Evolutionary conservation across 192 early-diverging fungal species (phyloP).

Genomic region (Podila horticola): DNA sequence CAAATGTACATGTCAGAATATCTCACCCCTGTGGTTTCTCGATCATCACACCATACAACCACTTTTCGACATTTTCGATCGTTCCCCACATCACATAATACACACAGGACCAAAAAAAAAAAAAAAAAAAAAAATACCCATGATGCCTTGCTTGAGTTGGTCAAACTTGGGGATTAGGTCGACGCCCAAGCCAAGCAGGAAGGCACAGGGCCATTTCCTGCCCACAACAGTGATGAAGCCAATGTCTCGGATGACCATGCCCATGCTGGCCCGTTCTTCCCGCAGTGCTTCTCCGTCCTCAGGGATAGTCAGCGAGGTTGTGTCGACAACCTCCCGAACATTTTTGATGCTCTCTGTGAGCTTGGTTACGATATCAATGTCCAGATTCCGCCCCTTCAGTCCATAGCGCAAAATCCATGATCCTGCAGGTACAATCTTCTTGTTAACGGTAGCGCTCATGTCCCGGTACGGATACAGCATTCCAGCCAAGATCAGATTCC

Average conservation of each 20-base stretch:
- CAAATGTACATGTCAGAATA: neutral
- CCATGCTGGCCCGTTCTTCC: constrained; percentile 58
- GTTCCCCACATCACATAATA: neutral
- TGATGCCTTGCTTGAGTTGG: constrained; percentile 22
- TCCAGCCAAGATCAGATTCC: constrained; percentile 64
- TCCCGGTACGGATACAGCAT: constrained; percentile 66
- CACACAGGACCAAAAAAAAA: neutral
- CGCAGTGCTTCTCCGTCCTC: neutral
- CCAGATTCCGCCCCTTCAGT: constrained; percentile 65
- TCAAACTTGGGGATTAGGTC: constrained; percentile 54
- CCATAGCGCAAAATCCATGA: constrained; percentile 67
- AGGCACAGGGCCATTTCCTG: constrained; percentile 56
- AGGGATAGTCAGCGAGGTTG: neutral
- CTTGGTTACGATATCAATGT: constrained; percentile 51
- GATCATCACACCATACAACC: neutral
- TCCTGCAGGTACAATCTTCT: constrained; percentile 54
- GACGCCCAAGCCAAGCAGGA: constrained; percentile 59
- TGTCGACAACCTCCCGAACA: neutral
- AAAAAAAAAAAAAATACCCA: constrained; percentile 9
- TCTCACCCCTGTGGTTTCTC: neutral
- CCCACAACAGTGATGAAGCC: constrained; percentile 59
- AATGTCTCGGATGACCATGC: constrained; percentile 68
- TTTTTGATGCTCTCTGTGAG: constrained; percentile 39
- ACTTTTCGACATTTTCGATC: neutral
- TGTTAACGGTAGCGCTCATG: constrained; percentile 54